phyloP scores from a whole-genome alignment of 2,329 filamentous ascomycete species.

The Colletotrichum orchidophilum region DNA sequence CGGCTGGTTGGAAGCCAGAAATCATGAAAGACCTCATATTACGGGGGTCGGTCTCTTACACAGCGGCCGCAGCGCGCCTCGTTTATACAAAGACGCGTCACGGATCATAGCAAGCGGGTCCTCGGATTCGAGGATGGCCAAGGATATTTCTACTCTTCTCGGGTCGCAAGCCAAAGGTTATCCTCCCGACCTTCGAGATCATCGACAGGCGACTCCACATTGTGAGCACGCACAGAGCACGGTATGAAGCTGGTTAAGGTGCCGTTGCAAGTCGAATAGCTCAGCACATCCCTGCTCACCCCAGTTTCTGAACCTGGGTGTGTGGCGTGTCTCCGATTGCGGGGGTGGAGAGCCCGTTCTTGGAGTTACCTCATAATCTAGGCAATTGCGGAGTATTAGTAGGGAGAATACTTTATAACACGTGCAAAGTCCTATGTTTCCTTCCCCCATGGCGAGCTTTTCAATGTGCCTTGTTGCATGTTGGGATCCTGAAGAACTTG shows the following conservation, averaged over 20 bases:
- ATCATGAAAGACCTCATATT: not conserved
- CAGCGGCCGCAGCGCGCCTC: not conserved
- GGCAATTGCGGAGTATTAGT: too few species aligned
- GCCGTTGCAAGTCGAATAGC: not conserved
- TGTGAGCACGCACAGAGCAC: not conserved
- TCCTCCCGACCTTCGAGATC: not conserved
- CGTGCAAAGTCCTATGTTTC: too few species aligned
- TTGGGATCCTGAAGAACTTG: too few species aligned
- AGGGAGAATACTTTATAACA: too few species aligned
- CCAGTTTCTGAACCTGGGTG: not conserved
- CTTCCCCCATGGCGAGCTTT: too few species aligned
- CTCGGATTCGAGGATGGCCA: conserved; percentile 4
- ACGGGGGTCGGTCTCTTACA: not conserved
- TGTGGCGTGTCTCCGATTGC: not conserved
- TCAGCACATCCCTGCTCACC: not conserved
- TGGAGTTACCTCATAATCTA: too few species aligned
- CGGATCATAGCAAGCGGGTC: conserved; percentile 2
- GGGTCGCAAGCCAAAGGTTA: not conserved
- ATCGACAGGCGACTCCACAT: too few species aligned
- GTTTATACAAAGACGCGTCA: not conserved
- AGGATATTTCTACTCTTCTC: not conserved
- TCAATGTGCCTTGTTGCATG: too few species aligned
- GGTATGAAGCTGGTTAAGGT: not conserved
- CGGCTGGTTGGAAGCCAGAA: not conserved
- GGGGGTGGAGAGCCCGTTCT: too few species aligned